Percentiles rank a stretch among this genome's conserved stretches.
phyloP scores from a whole-genome alignment of 257 asterid species.

The Cruciata laevipes region DNA sequence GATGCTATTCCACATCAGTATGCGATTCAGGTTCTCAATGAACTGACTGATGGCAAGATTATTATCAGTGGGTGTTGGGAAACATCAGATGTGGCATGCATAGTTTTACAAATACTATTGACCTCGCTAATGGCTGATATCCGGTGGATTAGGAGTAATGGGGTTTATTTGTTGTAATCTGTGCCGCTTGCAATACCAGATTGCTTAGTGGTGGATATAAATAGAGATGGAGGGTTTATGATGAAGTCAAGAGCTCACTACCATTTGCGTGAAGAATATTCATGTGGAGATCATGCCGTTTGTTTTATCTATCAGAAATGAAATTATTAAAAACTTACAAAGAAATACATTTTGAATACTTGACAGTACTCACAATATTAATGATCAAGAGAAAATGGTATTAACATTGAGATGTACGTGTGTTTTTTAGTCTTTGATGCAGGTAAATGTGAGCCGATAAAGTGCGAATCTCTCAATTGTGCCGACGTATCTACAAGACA shows the following conservation, averaged over 20 bases:
- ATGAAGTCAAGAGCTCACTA: conserved; percentile 86
- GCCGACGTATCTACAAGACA: too few species aligned
- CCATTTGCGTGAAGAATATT: conserved; percentile 61
- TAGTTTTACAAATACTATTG: conserved; percentile 67
- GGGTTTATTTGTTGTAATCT: conserved; percentile 89
- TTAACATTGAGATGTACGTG: too few species aligned
- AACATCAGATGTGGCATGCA: conserved; percentile 94
- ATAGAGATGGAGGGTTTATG: conserved; percentile 83
- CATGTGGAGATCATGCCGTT: conserved; percentile 68
- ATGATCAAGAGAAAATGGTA: too few species aligned
- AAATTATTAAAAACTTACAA: too few species aligned
- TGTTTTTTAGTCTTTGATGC: too few species aligned
- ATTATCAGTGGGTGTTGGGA: conserved; percentile 75
- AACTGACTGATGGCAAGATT: conserved; percentile 61
- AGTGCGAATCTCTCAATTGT: too few species aligned
- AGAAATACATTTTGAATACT: too few species aligned
- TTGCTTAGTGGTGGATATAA: conserved; percentile 63
- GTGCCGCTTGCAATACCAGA: conserved; percentile 82
- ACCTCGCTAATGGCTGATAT: conserved; percentile 72
- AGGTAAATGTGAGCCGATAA: too few species aligned
- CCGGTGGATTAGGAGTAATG: conserved; percentile 80
- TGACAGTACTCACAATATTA: too few species aligned
- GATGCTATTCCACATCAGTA: conserved; percentile 76
- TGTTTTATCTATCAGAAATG: too few species aligned
- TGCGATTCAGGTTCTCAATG: conserved; percentile 68